Evolutionary conservation across 2,329 filamentous ascomycete genomes (phyloP), one percentile per base, ranked within the genome.

Genomic region (Endocalyx cinctus): DNA sequence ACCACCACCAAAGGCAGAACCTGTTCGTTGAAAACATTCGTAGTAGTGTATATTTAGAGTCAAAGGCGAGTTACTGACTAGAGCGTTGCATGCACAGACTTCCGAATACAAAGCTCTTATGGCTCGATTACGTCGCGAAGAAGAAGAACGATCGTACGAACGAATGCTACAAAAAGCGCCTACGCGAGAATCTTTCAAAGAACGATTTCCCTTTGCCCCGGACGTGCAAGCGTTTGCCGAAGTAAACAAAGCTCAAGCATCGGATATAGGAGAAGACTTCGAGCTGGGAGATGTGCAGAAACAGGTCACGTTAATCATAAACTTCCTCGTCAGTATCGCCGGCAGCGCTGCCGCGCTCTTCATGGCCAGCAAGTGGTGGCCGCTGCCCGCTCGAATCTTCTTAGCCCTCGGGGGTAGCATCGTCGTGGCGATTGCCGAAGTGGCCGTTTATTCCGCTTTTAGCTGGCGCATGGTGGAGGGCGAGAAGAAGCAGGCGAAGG

Each of bases 31-130:
- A n/a, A n/a, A n/a, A n/a, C n/a, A n/a, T n/a, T n/a, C n/a, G n/a
- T n/a, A n/a, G n/a, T n/a, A n/a, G n/a, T n/a, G n/a, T n/a, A n/a
- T n/a, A n/a, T n/a, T n/a, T n/a, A n/a, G n/a, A n/a, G n/a, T n/a
- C n/a, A n/a, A n/a, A n/a, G n/a, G n/a, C n/a, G n/a, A n/a, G n/a
- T n/a, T n/a, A n/a, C n/a, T n/a, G n/a, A n/a, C n/a, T n/a, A n/a
- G n/a, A n/a, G n/a, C n/a, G n/a, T n/a, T n/a, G n/a, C n/a, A 23
- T n/a, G 20, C 8, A 23, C 20, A 94, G 79, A 83, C 82, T 1
- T 67, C 79, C 6, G 84, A 94, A 62, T 97, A 90, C 65, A 85
- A 87, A 58, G 83, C 82, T 6, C 69, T 95, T 2, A 97, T 97
- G 87, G 79, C 80, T 16, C 79, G 82, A 12, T 77, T 98, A 14